Percentiles rank a stretch among this genome's conserved stretches.
Conservation (phyloP, 176 grass and related monocot species). For the Bothriochloa decipiens region DNA sequence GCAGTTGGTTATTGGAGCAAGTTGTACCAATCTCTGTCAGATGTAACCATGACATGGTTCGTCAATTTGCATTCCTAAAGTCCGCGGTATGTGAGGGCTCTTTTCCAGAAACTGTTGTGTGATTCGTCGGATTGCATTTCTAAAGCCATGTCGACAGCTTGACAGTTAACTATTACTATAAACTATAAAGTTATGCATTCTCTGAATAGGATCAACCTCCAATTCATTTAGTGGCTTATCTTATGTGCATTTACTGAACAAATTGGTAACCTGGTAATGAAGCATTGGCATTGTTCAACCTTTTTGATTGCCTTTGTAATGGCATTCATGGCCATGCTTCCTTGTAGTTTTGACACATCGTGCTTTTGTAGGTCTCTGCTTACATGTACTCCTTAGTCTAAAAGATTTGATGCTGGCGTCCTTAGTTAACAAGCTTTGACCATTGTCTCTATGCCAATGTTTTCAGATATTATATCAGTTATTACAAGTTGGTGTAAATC, state of each 20-base stretch:
- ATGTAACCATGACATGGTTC: too few species aligned
- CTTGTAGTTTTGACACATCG: background rate
- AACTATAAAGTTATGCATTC: background rate
- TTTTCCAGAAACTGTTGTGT: too few species aligned
- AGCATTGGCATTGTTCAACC: conserved; percentile 6
- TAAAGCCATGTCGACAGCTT: too few species aligned
- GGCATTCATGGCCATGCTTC: background rate
- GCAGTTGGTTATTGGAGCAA: background rate
- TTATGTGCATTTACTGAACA: background rate
- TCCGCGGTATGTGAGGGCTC: too few species aligned
- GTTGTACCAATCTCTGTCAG: background rate
- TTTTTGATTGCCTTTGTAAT: conserved; percentile 17
- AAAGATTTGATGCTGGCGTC: background rate
- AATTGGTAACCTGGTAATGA: conserved; percentile 15
- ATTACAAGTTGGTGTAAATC: conserved; percentile 83
- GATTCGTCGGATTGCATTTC: too few species aligned
- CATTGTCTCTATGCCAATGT: conserved; percentile 25
- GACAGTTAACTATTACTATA: background rate
- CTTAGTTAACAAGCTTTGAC: conserved; percentile 4
- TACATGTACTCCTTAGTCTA: background rate
- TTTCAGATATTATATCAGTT: conserved; percentile 86
- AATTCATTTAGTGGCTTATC: background rate
- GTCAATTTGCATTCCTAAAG: too few species aligned
- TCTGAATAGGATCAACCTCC: background rate
- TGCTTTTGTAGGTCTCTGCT: background rate